Evolutionary conservation across 768 basidiomycete species (phyloP).

Genomic region (Tulasnella sp.): DNA sequence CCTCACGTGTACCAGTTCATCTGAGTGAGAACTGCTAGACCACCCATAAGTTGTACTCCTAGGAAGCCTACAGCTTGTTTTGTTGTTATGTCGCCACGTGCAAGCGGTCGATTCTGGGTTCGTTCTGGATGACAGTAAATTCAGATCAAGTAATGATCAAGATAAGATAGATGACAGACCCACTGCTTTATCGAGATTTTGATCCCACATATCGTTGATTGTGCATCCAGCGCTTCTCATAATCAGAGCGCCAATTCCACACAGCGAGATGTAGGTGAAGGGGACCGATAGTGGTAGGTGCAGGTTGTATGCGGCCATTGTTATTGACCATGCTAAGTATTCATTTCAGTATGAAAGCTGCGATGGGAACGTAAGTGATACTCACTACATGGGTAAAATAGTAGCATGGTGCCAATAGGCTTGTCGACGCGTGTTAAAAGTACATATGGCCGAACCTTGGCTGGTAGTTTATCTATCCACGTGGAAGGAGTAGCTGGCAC

Average conservation of each 20-base stretch:
- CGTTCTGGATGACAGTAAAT: slow-evolving; percentile 39
- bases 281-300: slow-evolving; percentile 53
- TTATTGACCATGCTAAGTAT: slow-evolving; percentile 84
- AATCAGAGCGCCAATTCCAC: slow-evolving; percentile 78
- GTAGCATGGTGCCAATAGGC: slow-evolving; percentile 81
- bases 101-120: slow-evolving; percentile 79
- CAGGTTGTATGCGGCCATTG: slow-evolving; percentile 82
- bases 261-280: slow-evolving; percentile 63
- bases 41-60: slow-evolving; percentile 63
- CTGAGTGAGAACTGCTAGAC: slow-evolving; percentile 76
- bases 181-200: slow-evolving; percentile 78
- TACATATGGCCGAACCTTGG: slow-evolving; percentile 57
- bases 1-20: slow-evolving; percentile 88
- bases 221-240: slow-evolving; percentile 99
- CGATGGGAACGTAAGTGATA: slow-evolving; percentile 17
- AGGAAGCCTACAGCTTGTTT: slow-evolving; percentile 72
- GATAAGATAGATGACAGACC: slow-evolving; percentile 37
- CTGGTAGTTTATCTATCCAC: slow-evolving; percentile 59
- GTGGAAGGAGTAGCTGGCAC: slow-evolving; percentile 23
- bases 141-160: neutral
- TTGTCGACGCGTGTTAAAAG: slow-evolving; percentile 86
- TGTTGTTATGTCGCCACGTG: slow-evolving; percentile 63
- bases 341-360: neutral
- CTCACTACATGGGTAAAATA: slow-evolving; percentile 91
- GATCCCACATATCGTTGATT: slow-evolving; percentile 99